Evolutionary conservation across 176 grass and related monocot species (phyloP).

Genomic region (Rhynchospora tenuis): DNA sequence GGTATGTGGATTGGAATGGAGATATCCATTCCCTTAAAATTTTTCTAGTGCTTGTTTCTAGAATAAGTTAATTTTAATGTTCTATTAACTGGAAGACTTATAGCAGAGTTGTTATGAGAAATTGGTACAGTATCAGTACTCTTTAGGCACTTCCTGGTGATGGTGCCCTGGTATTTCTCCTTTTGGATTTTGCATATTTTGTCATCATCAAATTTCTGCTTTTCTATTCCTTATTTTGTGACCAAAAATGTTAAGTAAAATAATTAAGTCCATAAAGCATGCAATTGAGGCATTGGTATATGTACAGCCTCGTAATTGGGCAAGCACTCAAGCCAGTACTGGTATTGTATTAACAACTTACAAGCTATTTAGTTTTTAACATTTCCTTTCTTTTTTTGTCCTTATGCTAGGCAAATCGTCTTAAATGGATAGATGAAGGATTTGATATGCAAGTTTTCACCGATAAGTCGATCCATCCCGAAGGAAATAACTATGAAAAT

Average conservation of each 20-base stretch:
- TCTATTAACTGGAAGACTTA: background rate
- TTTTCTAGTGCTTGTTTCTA: background rate
- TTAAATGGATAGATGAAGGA: slow-evolving; percentile 86
- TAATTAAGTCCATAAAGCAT: background rate
- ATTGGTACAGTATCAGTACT: no score
- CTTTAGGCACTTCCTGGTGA: no score
- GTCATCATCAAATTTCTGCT: background rate
- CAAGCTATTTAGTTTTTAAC: background rate
- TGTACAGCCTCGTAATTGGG: background rate
- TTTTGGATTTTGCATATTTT: no score
- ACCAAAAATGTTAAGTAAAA: background rate
- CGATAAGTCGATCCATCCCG: slow-evolving; percentile 32
- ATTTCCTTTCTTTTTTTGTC: background rate
- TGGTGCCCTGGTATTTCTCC: no score
- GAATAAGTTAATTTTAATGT: background rate
- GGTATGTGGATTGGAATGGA: background rate
- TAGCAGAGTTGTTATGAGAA: no score
- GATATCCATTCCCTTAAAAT: background rate
- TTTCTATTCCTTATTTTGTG: background rate
- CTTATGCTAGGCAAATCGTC: slow-evolving; percentile 49
- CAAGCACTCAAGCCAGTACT: background rate
- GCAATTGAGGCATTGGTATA: background rate
- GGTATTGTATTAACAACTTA: background rate
- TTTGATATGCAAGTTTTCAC: slow-evolving; percentile 79
- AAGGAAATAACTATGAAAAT: slow-evolving; percentile 13